phyloP scores from a whole-genome alignment of 2,329 filamentous ascomycete species.

The Colletotrichum sp. region DNA sequence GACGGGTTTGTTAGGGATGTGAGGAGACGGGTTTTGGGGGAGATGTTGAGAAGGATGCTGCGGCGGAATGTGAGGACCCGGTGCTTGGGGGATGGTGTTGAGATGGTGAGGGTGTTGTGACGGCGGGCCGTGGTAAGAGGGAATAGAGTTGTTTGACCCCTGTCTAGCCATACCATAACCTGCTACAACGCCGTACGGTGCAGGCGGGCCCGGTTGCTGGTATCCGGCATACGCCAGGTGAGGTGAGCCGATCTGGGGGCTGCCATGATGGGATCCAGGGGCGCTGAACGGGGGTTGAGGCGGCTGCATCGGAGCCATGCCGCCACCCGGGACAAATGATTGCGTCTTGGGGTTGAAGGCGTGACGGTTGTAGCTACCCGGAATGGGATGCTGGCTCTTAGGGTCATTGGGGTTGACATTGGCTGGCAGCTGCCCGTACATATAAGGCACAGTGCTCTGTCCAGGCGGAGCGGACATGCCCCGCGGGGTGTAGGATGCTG shows the following conservation, averaged over 20 bases:
- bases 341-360: constrained; percentile 95
- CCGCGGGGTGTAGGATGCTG: constrained; percentile 25
- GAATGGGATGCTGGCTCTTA: constrained; percentile 80
- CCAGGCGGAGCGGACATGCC: constrained; percentile 31
- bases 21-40: constrained; percentile 44
- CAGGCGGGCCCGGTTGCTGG: constrained; percentile 50
- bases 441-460: constrained; percentile 62
- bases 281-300: constrained; percentile 54
- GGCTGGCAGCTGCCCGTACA: constrained; percentile 78
- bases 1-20: constrained; percentile 52
- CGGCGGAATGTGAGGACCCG: constrained; percentile 38
- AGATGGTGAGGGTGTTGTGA: constrained; percentile 42
- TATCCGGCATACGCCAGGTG: constrained; percentile 56
- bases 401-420: constrained; percentile 74
- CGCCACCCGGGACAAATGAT: constrained; percentile 76
- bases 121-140: constrained; percentile 51
- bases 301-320: constrained; percentile 53
- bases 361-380: constrained; percentile 82
- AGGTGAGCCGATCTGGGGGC: constrained; percentile 57
- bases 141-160: constrained; percentile 59
- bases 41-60: constrained; percentile 45
- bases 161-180: constrained; percentile 63
- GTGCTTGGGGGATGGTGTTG: constrained; percentile 36
- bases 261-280: constrained; percentile 55
- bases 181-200: constrained; percentile 47